Evolutionary conservation across 495 filamentous ascomycete genomes (phyloP).

Genomic region (Thermochaetoides thermophila): DNA sequence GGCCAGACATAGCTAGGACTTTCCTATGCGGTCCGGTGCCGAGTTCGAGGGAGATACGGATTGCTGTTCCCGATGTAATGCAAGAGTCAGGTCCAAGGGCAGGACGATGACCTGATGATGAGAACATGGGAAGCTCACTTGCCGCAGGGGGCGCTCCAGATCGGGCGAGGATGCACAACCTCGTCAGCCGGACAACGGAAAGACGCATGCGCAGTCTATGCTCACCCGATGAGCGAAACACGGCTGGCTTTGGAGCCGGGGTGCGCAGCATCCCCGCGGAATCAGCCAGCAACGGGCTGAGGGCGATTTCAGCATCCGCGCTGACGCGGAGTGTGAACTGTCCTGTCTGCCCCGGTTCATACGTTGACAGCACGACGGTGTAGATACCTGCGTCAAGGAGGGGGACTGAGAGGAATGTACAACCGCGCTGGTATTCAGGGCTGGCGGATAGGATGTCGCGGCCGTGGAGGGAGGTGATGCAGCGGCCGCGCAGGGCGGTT

Average conservation of each 20-base stretch:
- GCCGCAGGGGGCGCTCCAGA: constrained; percentile 44
- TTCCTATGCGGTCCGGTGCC: neutral
- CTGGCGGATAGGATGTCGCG: constrained; percentile 67
- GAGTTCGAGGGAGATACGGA: constrained; percentile 39
- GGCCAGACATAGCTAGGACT: neutral
- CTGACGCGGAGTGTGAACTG: constrained; percentile 62
- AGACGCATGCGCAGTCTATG: neutral
- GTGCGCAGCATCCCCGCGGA: constrained; percentile 52
- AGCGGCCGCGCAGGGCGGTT: constrained; percentile 21
- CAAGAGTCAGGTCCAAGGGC: neutral
- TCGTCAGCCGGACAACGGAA: constrained; percentile 29
- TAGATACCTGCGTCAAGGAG: constrained; percentile 53
- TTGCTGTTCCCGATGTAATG: constrained; percentile 10
- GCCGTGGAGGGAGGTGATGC: constrained; percentile 48
- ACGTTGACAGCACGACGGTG: constrained; percentile 78
- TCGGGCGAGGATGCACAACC: constrained; percentile 34
- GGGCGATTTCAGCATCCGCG: constrained; percentile 35
- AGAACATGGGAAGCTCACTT: constrained; percentile 15
- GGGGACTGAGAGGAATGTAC: constrained; percentile 48
- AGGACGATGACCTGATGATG: neutral
- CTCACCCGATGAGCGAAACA: neutral
- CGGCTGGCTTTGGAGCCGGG: constrained; percentile 30
- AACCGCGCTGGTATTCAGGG: constrained; percentile 71
- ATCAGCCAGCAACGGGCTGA: constrained; percentile 46
- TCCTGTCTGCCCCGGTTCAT: constrained; percentile 60